Conservation (phyloP, 805 yeast species). For the Candida saitoana region DNA sequence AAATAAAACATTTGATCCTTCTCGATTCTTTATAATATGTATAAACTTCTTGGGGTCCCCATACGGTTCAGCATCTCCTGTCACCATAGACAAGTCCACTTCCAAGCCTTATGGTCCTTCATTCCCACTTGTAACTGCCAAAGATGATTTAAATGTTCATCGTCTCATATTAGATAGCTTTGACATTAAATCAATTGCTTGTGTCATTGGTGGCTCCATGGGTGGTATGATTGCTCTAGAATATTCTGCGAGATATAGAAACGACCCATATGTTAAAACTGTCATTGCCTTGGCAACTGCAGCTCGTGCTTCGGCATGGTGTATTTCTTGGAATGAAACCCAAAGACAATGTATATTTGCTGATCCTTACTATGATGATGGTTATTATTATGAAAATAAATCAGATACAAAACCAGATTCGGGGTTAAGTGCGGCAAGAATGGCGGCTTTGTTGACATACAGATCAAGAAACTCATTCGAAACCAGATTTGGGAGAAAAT, state of each 20-base stretch:
- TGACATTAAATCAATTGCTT: slow-evolving; percentile 75
- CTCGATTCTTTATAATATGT: slow-evolving; percentile 80
- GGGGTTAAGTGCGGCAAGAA: slow-evolving; percentile 94
- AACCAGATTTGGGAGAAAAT: slow-evolving; percentile 80
- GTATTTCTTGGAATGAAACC: slow-evolving; percentile 98
- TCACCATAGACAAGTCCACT: slow-evolving; percentile 73
- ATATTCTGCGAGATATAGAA: slow-evolving; percentile 64
- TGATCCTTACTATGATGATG: slow-evolving; percentile 90
- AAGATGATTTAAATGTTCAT: slow-evolving; percentile 86
- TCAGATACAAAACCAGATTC: slow-evolving; percentile 65
- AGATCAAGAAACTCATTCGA: slow-evolving; percentile 91
- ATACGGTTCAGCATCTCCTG: slow-evolving; percentile 92
- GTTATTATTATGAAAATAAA: slow-evolving; percentile 67
- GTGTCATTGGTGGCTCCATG: slow-evolving; percentile 96
- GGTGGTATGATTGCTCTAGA: slow-evolving; percentile 97
- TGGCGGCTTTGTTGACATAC: slow-evolving; percentile 92
- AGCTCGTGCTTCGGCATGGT: slow-evolving; percentile 96
- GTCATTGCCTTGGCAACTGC: slow-evolving; percentile 88
- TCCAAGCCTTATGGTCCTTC: slow-evolving; percentile 85
- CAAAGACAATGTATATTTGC: slow-evolving; percentile 94
- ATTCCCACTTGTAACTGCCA: slow-evolving; percentile 88
- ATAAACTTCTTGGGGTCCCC: slow-evolving; percentile 94
- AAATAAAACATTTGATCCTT: slow-evolving; percentile 85
- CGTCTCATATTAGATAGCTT: slow-evolving; percentile 70
- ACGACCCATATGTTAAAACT: slow-evolving; percentile 60